Conservation (phyloP, 2,329 filamentous ascomycete species). For the Penicillium sp. region DNA sequence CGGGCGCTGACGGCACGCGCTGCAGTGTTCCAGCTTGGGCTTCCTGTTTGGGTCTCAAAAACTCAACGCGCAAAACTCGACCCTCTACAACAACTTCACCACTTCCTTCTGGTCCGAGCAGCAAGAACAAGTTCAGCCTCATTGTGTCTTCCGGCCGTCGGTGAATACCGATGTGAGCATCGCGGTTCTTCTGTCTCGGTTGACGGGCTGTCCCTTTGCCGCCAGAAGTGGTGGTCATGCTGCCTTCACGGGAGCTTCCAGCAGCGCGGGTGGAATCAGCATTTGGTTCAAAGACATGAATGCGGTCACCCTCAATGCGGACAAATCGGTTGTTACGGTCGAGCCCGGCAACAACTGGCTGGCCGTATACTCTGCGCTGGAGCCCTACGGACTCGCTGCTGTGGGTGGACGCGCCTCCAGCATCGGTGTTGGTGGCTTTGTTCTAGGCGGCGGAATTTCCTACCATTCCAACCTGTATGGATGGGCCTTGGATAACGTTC, state of each 20-base stretch:
- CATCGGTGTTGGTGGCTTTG: slow-evolving; percentile 28
- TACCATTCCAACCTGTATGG: slow-evolving; percentile 38
- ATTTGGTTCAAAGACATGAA: slow-evolving; percentile 38
- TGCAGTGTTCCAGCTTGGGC: neutral
- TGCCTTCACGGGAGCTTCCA: slow-evolving; percentile 57
- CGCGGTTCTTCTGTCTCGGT: slow-evolving; percentile 33
- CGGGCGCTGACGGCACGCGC: neutral
- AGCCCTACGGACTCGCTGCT: slow-evolving; percentile 34
- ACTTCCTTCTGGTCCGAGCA: slow-evolving; percentile 41
- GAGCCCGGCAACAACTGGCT: slow-evolving; percentile 41
- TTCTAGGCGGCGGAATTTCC: slow-evolving; percentile 35
- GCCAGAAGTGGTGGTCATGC: slow-evolving; percentile 62
- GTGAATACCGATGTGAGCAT: slow-evolving; percentile 34
- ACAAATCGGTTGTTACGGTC: slow-evolving; percentile 32
- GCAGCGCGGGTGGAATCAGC: slow-evolving; percentile 46
- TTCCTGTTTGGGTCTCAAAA: slow-evolving; percentile 17
- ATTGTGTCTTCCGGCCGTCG: slow-evolving; percentile 38
- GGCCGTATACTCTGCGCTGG: slow-evolving; percentile 36
- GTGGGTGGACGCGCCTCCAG: slow-evolving; percentile 36
- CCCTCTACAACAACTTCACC: slow-evolving; percentile 24
- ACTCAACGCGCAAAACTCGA: slow-evolving; percentile 19
- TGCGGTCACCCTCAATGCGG: slow-evolving; percentile 28
- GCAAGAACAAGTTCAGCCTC: slow-evolving; percentile 37
- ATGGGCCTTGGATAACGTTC: slow-evolving; percentile 40
- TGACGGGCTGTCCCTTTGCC: slow-evolving; percentile 50